phyloP scores from a whole-genome alignment of 345 rosid genomes.

The Schrenkiella parvula region DNA sequence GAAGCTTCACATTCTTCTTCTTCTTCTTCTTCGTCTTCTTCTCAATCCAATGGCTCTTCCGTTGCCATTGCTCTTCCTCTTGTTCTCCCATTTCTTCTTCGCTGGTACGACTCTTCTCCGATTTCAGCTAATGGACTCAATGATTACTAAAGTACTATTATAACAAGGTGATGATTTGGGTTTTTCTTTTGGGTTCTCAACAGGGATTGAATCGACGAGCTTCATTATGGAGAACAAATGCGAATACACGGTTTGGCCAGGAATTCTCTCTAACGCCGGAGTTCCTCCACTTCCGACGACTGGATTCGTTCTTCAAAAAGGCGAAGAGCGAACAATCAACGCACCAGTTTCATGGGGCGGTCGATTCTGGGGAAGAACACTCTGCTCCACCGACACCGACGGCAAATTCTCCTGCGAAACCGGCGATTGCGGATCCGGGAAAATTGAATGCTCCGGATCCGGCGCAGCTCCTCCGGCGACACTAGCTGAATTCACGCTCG shows the following conservation, averaged over 20 bases:
- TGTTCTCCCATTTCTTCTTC: slow-evolving; percentile 26
- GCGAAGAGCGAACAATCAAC: slow-evolving; percentile 47
- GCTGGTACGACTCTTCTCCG: slow-evolving; percentile 29
- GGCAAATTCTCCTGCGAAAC: slow-evolving; percentile 66
- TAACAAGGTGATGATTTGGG: not conserved
- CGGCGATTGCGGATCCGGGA: slow-evolving; percentile 83
- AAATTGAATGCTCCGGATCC: slow-evolving; percentile 66
- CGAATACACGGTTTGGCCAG: slow-evolving; percentile 83
- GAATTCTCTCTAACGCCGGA: slow-evolving; percentile 73
- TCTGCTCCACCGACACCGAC: slow-evolving; percentile 57
- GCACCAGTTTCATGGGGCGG: slow-evolving; percentile 93
- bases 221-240: slow-evolving; percentile 70
- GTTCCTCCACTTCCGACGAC: slow-evolving; percentile 63
- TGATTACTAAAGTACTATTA: not conserved
- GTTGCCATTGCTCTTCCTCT: slow-evolving; percentile 24
- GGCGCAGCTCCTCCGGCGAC: slow-evolving; percentile 86
- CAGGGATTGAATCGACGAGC: slow-evolving; percentile 52
- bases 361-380: slow-evolving; percentile 88
- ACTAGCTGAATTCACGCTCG: slow-evolving; percentile 75
- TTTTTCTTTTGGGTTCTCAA: not conserved
- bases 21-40: slow-evolving; percentile 24
- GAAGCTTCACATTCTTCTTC: slow-evolving; percentile 11
- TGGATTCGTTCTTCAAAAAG: slow-evolving; percentile 71
- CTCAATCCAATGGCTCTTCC: slow-evolving; percentile 37
- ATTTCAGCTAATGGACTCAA: not conserved